Base-by-base conservation (phyloP, 495 filamentous ascomycete species). In the Aspergillus sclerotiicarbonarius region DNA sequence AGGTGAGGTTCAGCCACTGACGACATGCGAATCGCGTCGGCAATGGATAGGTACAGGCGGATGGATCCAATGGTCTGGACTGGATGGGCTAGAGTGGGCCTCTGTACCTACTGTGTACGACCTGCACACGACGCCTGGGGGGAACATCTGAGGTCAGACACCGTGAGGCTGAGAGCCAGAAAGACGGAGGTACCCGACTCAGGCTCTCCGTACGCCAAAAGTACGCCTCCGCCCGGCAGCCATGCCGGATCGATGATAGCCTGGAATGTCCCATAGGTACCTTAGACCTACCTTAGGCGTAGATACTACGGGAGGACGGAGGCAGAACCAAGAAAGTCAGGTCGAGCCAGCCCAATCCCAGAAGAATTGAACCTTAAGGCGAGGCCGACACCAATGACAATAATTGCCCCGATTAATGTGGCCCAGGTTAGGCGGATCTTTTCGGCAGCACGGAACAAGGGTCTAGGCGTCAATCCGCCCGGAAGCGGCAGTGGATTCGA, bases 401-500 rank as follows among this genome's bases (percentile, higher is more conserved):
- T 56, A 56, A 46, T 56, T 5, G 31, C 15, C 43, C 16, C 8
- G 31, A 35, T 16, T 19, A 48, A 21, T 46, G 8, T 15, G 19
- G 31, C 37, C 44, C 21, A 48, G 15, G 31, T 41, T 54, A 54
- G 51, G 44, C 54, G 51, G 61, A 63, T 57, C 57, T 31, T 25
- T 41, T 63, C 61, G 57, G 61, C 57, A 60, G 57, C 53, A 60
- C 61, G 61, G 61, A 60, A 60, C 57, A 60, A 54, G 54, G 54
- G 60, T 57, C 60, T 63, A 63, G 57, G 58, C 61, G 61, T 57
- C 53, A 60, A 60, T 54, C 61, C 53, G 54, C 61, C 61, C 50
- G 57, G 46, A 63, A 60, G 54, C 57, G 61, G 61, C 45, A 60
- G 58, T 63, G 61, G 61, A 57, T 59, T 52, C 61, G 61, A 63